A percentile compares a stretch with the other conserved stretches of the same genome.
These are phyloP conservation scores for Heteromeles arbutifolia DNA, from an alignment of 306 rosid genomes.

Conservation along the genomic window DNA sequence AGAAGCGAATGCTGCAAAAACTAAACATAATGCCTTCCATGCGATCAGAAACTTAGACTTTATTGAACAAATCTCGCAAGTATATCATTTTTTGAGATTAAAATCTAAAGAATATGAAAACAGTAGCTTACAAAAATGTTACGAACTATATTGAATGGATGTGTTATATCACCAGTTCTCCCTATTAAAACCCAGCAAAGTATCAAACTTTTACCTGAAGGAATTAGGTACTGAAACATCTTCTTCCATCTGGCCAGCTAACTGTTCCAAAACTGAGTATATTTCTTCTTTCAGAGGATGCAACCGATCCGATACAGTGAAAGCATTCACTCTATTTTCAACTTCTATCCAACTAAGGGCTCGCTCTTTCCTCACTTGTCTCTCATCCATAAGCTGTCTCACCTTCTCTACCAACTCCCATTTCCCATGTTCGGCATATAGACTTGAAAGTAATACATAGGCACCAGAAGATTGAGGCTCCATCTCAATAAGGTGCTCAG, in stretches of 20 bases:
- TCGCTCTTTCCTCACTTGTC: conserved; percentile 38
- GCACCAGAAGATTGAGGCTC: conserved; percentile 53
- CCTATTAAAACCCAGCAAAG: conserved; percentile 16
- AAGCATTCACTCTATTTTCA: conserved; percentile 45
- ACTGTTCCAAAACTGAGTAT: conserved; percentile 47
- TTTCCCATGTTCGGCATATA: conserved; percentile 52
- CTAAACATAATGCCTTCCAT: conserved; percentile 15
- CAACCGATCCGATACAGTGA: conserved; percentile 45
- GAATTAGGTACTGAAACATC: conserved; percentile 23
- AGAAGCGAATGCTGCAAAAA: neutral
- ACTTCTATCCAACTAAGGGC: conserved; percentile 54
- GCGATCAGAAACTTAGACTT: conserved; percentile 12
- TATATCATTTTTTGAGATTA: conserved; percentile 18
- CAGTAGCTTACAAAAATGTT: conserved; percentile 9
- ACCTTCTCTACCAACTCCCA: conserved; percentile 58
- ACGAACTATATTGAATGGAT: conserved; percentile 4
- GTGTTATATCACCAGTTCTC: conserved; percentile 14
- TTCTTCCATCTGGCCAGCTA: conserved; percentile 43
- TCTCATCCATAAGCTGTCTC: conserved; percentile 49
- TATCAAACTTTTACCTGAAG: conserved; percentile 23
- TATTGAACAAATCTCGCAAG: conserved; percentile 9
- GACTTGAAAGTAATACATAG: conserved; percentile 48
- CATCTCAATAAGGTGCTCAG: conserved; percentile 48
- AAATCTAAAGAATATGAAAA: conserved; percentile 21
- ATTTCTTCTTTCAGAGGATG: conserved; percentile 53